phyloP scores from a whole-genome alignment of 805 yeast species.

The Candida silvicultrix region DNA sequence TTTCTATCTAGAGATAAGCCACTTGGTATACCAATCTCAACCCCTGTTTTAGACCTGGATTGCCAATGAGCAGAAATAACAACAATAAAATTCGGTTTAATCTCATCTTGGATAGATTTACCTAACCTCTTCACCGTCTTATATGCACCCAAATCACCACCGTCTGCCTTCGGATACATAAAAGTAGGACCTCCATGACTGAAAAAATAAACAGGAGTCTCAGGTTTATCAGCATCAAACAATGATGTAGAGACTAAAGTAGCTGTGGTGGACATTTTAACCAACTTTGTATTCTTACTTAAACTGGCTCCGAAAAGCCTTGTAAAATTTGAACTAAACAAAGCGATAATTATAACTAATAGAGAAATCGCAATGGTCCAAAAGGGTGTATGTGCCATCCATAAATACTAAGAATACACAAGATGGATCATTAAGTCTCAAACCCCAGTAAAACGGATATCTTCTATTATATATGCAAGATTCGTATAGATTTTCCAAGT shows the following conservation, averaged over 20 bases:
- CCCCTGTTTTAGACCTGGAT: slow-evolving; percentile 29
- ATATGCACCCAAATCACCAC: slow-evolving; percentile 58
- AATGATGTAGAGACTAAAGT: slow-evolving; percentile 2
- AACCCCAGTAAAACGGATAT: no score
- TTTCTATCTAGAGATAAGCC: background rate
- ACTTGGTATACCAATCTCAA: slow-evolving; percentile 45
- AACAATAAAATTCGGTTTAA: slow-evolving; percentile 61
- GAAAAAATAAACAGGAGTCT: slow-evolving; percentile 55
- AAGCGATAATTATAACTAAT: slow-evolving; percentile 7
- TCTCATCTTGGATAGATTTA: slow-evolving; percentile 33
- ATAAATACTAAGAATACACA: no score
- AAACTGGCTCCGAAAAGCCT: background rate
- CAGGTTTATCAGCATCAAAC: slow-evolving; percentile 14
- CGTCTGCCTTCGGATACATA: slow-evolving; percentile 47
- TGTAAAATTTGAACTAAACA: slow-evolving; percentile 12
- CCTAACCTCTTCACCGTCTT: slow-evolving; percentile 45
- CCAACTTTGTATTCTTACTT: no score
- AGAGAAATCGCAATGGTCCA: slow-evolving; percentile 6
- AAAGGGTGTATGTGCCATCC: background rate
- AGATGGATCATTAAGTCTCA: no score
- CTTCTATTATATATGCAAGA: no score
- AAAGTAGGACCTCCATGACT: slow-evolving; percentile 87
- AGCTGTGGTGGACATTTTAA: background rate
- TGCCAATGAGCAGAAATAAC: slow-evolving; percentile 81
- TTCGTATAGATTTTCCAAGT: no score